Evolutionary conservation across 2,329 filamentous ascomycete species (phyloP).

Genomic region (Metarhizium sp.): DNA sequence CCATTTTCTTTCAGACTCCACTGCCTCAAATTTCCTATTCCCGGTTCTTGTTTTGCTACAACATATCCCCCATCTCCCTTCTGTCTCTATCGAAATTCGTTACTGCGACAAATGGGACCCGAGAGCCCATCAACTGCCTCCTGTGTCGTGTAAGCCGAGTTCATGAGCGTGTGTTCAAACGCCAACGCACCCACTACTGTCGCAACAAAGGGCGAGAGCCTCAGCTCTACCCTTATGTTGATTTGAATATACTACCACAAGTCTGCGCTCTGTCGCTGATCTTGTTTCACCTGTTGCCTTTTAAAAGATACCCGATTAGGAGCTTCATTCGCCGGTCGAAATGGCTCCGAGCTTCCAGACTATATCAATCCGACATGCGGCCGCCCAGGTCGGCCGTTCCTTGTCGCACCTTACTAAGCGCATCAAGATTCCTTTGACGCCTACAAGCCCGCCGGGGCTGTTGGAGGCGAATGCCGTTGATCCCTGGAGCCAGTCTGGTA

Average conservation of each 20-base stretch:
- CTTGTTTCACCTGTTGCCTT: neutral
- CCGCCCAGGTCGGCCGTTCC: conserved; percentile 22
- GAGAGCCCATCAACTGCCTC: neutral
- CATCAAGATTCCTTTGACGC: conserved; percentile 50
- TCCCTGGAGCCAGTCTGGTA: conserved; percentile 72
- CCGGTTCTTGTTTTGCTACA: neutral
- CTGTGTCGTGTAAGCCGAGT: neutral
- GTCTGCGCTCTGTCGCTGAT: conserved; percentile 3
- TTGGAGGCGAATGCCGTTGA: conserved; percentile 58
- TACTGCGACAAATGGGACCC: neutral
- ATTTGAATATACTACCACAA: neutral
- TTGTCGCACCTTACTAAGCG: conserved; percentile 38
- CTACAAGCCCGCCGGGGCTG: conserved; percentile 51
- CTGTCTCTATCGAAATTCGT: neutral
- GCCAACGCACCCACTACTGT: neutral
- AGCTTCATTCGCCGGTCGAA: conserved; percentile 13
- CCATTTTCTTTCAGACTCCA: neutral
- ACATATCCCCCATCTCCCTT: neutral
- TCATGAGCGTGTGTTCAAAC: neutral
- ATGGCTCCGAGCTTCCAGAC: conserved; percentile 32
- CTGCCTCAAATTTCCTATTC: neutral
- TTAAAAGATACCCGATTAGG: neutral
- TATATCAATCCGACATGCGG: conserved; percentile 18
- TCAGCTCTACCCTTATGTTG: conserved; percentile 1
- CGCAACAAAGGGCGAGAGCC: neutral